Conservation (phyloP, 192 early-diverging fungal species). For the Entomortierella chlamydospora region DNA sequence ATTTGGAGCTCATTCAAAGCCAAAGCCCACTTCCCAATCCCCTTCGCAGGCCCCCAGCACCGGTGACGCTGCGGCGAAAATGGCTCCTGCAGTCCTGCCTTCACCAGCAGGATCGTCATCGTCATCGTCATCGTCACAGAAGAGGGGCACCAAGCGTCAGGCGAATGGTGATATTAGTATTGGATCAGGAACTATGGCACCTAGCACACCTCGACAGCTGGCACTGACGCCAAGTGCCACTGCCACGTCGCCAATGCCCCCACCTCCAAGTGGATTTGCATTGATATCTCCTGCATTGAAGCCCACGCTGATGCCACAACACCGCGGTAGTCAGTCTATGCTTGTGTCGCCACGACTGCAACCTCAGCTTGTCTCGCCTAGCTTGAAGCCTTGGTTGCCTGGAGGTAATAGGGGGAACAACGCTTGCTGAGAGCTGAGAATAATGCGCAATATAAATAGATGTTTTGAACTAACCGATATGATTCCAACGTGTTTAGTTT, state of each 20-base stretch:
- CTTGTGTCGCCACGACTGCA: conserved; percentile 39
- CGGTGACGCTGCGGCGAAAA: neutral
- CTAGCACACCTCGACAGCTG: conserved; percentile 38
- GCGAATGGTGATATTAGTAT: conserved; percentile 13
- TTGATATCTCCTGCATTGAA: conserved; percentile 43
- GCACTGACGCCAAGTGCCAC: conserved; percentile 18
- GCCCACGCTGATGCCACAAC: conserved; percentile 35
- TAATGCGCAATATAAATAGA: neutral
- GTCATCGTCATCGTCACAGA: conserved; percentile 26
- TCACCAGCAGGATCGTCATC: conserved; percentile 4
- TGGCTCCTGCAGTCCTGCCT: neutral
- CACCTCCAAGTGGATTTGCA: conserved; percentile 41
- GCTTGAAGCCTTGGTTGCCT: conserved; percentile 40
- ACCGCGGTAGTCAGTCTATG: conserved; percentile 19
- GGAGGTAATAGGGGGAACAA: conserved; percentile 35
- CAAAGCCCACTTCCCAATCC: conserved; percentile 8
- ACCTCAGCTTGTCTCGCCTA: conserved; percentile 42
- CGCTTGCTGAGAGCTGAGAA: neutral
- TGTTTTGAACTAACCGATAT: neutral
- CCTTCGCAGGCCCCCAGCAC: neutral
- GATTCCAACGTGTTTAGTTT: conserved; percentile 10
- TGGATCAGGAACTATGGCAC: conserved; percentile 30
- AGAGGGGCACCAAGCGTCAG: conserved; percentile 43
- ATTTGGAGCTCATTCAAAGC: conserved; percentile 26
- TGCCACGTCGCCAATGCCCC: conserved; percentile 43